Evolutionary conservation across 257 asterid genomes (phyloP).

Genomic region (Salvia hispanica): DNA sequence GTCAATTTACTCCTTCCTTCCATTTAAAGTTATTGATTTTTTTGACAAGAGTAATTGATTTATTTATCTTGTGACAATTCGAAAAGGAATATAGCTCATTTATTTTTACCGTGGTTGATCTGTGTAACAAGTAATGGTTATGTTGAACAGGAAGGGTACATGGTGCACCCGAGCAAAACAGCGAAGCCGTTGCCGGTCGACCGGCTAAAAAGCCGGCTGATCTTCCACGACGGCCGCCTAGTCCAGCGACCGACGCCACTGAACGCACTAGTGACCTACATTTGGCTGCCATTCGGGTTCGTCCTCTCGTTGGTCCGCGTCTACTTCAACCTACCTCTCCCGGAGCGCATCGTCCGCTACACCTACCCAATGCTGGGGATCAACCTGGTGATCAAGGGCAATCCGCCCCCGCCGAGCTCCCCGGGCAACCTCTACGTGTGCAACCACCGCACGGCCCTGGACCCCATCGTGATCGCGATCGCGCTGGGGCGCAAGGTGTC

Average conservation of each 20-base stretch:
- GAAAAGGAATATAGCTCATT: too few species aligned
- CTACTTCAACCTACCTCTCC: constrained; percentile 94
- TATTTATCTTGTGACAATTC: too few species aligned
- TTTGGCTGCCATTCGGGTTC: constrained; percentile 94
- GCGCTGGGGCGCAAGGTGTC: constrained; percentile 91
- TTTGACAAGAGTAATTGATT: too few species aligned
- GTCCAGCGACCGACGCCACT: constrained; percentile 86
- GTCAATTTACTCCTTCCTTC: not conserved
- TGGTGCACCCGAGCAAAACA: constrained; percentile 80
- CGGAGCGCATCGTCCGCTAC: constrained; percentile 85
- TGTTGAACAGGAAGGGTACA: constrained; percentile 79
- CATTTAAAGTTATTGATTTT: too few species aligned
- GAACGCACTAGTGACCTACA: constrained; percentile 77
- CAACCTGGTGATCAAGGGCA: constrained; percentile 82
- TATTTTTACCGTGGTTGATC: too few species aligned
- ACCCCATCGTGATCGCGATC: constrained; percentile 82
- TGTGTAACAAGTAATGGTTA: not conserved
- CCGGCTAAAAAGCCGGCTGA: constrained; percentile 66
- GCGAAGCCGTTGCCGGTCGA: constrained; percentile 65
- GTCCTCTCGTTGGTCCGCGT: constrained; percentile 77
- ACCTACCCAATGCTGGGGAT: constrained; percentile 90
- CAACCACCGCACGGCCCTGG: constrained; percentile 92
- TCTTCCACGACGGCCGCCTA: constrained; percentile 94
- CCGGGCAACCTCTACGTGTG: constrained; percentile 96
- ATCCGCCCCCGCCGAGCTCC: constrained; percentile 67